Percentiles rank a stretch among this genome's conserved stretches.
phyloP scores from a whole-genome alignment of 768 basidiomycete genomes.

The Boletellus ananiceps region DNA sequence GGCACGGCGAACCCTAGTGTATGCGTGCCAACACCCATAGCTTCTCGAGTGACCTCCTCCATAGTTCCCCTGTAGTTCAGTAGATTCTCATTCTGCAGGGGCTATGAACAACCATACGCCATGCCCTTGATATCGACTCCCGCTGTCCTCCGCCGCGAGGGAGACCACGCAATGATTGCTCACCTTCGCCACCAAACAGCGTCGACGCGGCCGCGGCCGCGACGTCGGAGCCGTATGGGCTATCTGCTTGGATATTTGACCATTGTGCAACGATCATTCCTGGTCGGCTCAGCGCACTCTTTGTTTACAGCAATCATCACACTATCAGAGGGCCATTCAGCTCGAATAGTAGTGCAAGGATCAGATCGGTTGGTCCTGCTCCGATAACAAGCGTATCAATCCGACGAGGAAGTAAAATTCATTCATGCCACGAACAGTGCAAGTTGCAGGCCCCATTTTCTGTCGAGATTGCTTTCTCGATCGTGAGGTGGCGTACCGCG shows the following conservation, averaged over 20 bases:
- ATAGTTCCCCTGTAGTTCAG: conserved; percentile 34
- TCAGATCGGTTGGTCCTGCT: no score
- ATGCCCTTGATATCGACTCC: conserved; percentile 72
- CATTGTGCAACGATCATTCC: no score
- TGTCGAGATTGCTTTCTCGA: conserved; percentile 70
- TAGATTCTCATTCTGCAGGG: not conserved
- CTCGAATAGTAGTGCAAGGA: no score
- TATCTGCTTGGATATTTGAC: no score
- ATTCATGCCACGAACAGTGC: conserved; percentile 85
- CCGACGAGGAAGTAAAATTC: conserved; percentile 76
- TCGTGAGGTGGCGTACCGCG: conserved; percentile 67
- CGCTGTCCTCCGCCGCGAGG: conserved; percentile 77
- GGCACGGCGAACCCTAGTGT: not conserved
- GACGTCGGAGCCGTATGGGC: no score
- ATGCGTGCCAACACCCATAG: conserved; percentile 30
- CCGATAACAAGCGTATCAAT: conserved; percentile 55
- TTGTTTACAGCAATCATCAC: no score
- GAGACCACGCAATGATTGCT: conserved; percentile 21
- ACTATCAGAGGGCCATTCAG: no score
- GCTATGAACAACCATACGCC: conserved; percentile 31
- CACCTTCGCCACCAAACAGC: conserved; percentile 59
- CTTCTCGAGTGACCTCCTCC: conserved; percentile 47
- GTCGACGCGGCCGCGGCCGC: conserved; percentile 22
- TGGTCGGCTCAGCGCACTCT: no score
- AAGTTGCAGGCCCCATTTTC: conserved; percentile 67